phyloP scores from a whole-genome alignment of 352 stramenopile genomes.

The Saprolegnia diclina region DNA sequence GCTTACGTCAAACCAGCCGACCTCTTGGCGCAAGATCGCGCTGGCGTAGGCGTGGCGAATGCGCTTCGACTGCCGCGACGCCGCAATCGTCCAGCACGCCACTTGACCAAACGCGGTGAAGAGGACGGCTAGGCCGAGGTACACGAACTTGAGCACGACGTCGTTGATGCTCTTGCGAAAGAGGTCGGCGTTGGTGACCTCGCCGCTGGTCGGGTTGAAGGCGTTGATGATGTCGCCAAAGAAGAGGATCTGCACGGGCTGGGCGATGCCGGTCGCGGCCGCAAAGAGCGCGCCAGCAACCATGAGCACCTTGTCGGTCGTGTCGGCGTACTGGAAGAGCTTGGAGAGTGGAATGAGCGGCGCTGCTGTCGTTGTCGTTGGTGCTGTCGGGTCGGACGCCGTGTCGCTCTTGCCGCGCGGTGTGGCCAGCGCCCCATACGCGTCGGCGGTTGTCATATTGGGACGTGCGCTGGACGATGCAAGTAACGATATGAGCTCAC shows the following conservation, averaged over 20 bases:
- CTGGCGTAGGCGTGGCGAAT: conserved; percentile 50
- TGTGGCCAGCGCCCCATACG: no score
- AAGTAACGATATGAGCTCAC: neutral
- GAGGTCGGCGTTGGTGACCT: neutral
- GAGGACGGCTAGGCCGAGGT: conserved; percentile 33
- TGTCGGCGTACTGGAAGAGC: conserved; percentile 43
- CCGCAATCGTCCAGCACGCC: conserved; percentile 51
- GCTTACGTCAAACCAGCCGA: conserved; percentile 61
- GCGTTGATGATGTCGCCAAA: conserved; percentile 67
- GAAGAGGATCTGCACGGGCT: conserved; percentile 66
- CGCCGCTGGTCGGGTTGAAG: conserved; percentile 37
- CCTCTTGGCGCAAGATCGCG: conserved; percentile 31
- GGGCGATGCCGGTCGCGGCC: conserved; percentile 39
- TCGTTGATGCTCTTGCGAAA: conserved; percentile 33
- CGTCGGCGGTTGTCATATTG: no score
- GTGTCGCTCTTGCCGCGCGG: no score
- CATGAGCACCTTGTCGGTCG: conserved; percentile 53
- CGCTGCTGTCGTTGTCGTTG: neutral
- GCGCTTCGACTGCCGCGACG: conserved; percentile 52
- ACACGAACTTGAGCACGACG: conserved; percentile 34
- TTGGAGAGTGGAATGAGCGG: conserved; percentile 9
- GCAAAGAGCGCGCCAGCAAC: conserved; percentile 39
- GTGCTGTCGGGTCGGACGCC: neutral
- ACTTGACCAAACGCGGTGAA: conserved; percentile 40
- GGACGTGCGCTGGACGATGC: neutral